Evolutionary conservation across 2,329 filamentous ascomycete genomes (phyloP), one percentile per base, ranked within the genome.

Genomic region (Paramyrothecium roridum): DNA sequence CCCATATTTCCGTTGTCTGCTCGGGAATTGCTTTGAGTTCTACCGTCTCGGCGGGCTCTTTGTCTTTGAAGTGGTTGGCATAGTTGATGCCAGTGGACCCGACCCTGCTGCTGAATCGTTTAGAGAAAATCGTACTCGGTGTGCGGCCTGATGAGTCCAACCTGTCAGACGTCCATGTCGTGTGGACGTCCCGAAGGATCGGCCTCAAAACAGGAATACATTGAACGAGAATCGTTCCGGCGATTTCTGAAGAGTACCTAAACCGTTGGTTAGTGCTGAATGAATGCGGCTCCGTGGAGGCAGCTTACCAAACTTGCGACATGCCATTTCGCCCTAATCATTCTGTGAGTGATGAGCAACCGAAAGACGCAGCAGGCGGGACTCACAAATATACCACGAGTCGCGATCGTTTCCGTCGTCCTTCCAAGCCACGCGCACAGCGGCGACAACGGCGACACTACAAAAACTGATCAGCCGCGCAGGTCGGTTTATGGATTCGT

Each of bases 211-310:
- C 75, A 2, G 80, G 80, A 3, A 82, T 76, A 56, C 77, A 82
- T 59, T 81, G 79, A 3, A 81, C 80, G 47, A 82, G 80, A 59
- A 82, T 80, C 23, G 80, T 82, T 53, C 79, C 79, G 10, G 77
- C 73, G 53, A 81, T 70, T 64, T 82, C 80, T 17, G 78, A 79
- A 0, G 77, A 80, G 64, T 80, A 75, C 67, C 69, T 67, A 37
- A 52, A 45, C 26, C 26, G 10, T 30, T 30, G 26, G 26, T 30
- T 10, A 30, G 26, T 10, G 10, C 26, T 10, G 26, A 30, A 30
- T 6, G 26, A 30, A 6, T 30, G 10, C 26, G 10, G 26, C 26
- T 30, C 13, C 37, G n/a, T 17, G 37, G 37, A 43, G n/a, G n/a
- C n/a, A 13, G 13, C 56, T 33, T 34, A 58, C 64, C 64, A 66